These are phyloP conservation scores for Lodderomyces beijingensis DNA, from an alignment of 1,139 yeast genomes.

Conservation along the genomic window DNA sequence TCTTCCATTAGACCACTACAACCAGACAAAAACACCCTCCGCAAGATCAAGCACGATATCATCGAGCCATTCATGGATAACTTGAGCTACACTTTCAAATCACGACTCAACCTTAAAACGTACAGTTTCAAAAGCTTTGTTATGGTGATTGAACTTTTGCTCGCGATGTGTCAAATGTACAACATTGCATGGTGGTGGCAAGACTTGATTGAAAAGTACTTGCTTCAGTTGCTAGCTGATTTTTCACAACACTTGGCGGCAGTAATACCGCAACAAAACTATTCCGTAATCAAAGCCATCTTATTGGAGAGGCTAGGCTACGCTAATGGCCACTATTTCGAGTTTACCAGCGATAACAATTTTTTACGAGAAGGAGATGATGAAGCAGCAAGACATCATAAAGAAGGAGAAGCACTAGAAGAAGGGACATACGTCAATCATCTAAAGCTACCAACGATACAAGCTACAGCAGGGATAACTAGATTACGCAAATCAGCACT, in stretches of 20 bases:
- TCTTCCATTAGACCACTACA: slow-evolving; percentile 11
- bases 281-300: slow-evolving; percentile 31
- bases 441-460: slow-evolving; percentile 34
- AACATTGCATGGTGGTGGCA: slow-evolving; percentile 47
- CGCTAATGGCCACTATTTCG: slow-evolving; percentile 28
- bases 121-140: slow-evolving; percentile 49
- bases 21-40: slow-evolving; percentile 46
- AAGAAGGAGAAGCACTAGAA: slow-evolving; percentile 17
- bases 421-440: slow-evolving; percentile 36
- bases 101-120: slow-evolving; percentile 60
- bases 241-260: slow-evolving; percentile 30
- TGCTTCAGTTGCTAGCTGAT: slow-evolving; percentile 38
- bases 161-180: slow-evolving; percentile 41
- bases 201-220: slow-evolving; percentile 42
- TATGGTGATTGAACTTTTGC: slow-evolving; percentile 48
- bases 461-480: slow-evolving; percentile 47
- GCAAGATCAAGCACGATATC: slow-evolving; percentile 57
- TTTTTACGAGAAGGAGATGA: slow-evolving; percentile 1
- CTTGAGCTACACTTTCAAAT: slow-evolving; percentile 46
- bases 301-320: slow-evolving; percentile 41
- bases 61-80: slow-evolving; percentile 67
- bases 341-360: background rate
- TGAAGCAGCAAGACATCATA: slow-evolving; percentile 11
- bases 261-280: slow-evolving; percentile 23
- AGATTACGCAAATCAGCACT: slow-evolving; percentile 71